These are phyloP conservation scores for Fagopyrum tataricum DNA, from an alignment of 148 eudicot genomes.

Conservation along the genomic window DNA sequence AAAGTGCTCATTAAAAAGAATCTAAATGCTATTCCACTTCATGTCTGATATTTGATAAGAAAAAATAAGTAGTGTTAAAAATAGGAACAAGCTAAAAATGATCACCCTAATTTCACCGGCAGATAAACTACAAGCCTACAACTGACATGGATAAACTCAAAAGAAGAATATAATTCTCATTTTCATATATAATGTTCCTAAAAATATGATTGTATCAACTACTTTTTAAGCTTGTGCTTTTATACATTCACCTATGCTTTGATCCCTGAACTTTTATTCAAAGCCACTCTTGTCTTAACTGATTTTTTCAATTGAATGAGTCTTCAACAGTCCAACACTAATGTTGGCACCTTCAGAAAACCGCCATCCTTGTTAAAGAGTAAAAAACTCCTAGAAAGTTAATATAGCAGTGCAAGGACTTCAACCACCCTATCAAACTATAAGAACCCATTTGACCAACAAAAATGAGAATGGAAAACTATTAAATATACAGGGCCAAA, in stretches of 20 bases:
- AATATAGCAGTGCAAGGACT: slow-evolving; percentile 1
- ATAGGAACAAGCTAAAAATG: not conserved
- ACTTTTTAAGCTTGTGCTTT: too few relatives aligned
- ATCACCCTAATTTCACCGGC: not conserved
- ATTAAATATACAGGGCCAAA: not conserved
- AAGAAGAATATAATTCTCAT: too few relatives aligned
- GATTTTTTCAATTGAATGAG: not conserved
- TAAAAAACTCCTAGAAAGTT: not conserved
- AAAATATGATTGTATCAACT: too few relatives aligned
- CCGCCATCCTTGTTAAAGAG: not conserved
- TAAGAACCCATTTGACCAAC: not conserved
- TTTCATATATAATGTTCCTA: too few relatives aligned
- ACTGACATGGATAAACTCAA: too few relatives aligned
- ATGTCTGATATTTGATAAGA: not conserved
- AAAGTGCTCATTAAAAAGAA: not conserved
- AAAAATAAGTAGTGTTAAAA: not conserved
- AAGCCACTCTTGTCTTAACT: not conserved
- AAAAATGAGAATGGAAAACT: slow-evolving; percentile 2
- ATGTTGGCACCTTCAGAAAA: not conserved
- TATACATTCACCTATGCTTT: too few relatives aligned
- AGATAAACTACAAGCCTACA: not conserved
- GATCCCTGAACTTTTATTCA: not conserved
- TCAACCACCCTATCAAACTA: not conserved
- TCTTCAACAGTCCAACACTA: not conserved
- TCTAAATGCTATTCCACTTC: not conserved